Conservation (phyloP, 352 stramenopile species). For the Globisporangium alternatum region DNA sequence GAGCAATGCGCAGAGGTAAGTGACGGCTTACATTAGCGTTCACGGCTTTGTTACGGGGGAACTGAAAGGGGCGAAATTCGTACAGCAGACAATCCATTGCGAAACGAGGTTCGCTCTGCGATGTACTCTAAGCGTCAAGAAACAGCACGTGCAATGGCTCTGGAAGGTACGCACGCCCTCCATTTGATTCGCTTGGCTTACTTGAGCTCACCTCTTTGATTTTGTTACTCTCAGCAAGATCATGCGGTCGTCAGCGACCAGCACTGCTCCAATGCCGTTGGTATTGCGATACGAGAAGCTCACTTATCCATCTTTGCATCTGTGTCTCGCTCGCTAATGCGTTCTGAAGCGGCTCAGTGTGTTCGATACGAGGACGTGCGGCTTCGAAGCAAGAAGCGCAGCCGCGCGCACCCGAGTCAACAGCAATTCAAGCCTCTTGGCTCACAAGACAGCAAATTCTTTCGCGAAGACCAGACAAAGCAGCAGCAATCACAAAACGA, state of each 20-base stretch:
- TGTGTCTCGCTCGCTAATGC: not conserved
- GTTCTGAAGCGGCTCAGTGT: not conserved
- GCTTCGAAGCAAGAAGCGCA: slow-evolving; percentile 16
- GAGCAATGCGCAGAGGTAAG: not conserved
- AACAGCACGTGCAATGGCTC: not conserved
- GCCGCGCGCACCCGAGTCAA: slow-evolving; percentile 15
- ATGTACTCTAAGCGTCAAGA: not conserved
- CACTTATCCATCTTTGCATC: not conserved
- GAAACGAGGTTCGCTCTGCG: not conserved
- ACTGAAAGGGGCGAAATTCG: too few species aligned
- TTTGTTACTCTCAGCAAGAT: slow-evolving; percentile 3
- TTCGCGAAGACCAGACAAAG: not conserved
- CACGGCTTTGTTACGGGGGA: too few species aligned
- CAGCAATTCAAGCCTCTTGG: slow-evolving; percentile 24
- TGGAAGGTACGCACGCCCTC: slow-evolving; percentile 7
- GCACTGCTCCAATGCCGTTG: not conserved
- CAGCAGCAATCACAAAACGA: not conserved
- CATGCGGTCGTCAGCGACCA: not conserved
- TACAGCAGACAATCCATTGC: not conserved
- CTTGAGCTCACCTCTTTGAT: not conserved
- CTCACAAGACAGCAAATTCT: slow-evolving; percentile 1
- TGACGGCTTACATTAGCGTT: not conserved
- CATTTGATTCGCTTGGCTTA: too few species aligned
- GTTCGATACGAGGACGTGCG: slow-evolving; percentile 25
- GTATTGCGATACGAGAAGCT: not conserved